Evolutionary conservation across 202 grass and related monocot species (phyloP), one percentile per base, ranked within the genome.

Genomic region (Panicum hallii): DNA sequence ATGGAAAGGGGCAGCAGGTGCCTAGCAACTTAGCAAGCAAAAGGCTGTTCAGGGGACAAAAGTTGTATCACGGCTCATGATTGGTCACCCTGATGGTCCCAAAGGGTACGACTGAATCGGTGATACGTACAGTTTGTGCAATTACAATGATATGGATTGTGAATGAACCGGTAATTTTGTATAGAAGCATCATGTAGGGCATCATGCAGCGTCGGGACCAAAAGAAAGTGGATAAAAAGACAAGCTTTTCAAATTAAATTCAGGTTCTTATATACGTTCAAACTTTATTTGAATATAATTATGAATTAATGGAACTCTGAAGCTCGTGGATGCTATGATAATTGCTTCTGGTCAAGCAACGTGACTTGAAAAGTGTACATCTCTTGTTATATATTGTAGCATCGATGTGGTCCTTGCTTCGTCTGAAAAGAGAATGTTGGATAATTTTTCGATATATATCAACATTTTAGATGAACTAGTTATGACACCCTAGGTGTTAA

Each of bases 41-140:
- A 56, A 84, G 48, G 28, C 74, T 85, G 49, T 10, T 30, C 16
- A 70, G 74, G 48, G 74, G 45, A 70, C 28, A 78, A 58, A 70
- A 71, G 52, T 11, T 62, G 64, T 63, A 70, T 70, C 61, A 47
- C 8, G 42, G 11, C 26, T 60, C 19, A 57, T 85, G 42, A 62
- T 78, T 85, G 6, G 43, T 38, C 38, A 48, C 23, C 22, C 36
- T n/a, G 49, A 84, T 77, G 72, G 82, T 69, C 16, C 80, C 48
- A 47, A 69, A 77, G 57, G 38, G 11, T 34, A 57, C 48, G 38
- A 47, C 7, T 36, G 55, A 63, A 56, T 63, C 13, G 23, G 16
- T 30, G 22, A 34, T 10, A 44, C n/a, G 13, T 45, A 67, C 5
- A 26, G 26, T 26, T 26, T 26, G 26, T 26, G 26, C 26, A 26